Evolutionary conservation across 148 eudicot species (phyloP).

Genomic region (Rhododendron molle): DNA sequence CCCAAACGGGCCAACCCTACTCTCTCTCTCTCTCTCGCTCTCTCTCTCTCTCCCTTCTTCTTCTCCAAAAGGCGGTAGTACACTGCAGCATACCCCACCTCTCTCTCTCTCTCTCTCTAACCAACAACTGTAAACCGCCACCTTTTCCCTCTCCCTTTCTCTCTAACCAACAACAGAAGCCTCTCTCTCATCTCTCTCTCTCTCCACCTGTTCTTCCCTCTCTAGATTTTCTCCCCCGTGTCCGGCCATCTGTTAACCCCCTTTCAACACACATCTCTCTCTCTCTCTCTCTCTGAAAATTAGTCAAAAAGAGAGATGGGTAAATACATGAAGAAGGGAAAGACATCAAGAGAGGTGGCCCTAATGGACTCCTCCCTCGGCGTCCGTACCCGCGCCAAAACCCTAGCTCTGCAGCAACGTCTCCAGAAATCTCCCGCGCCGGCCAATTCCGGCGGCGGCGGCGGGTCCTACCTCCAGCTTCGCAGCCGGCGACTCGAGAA

Average conservation of each 20-base stretch:
- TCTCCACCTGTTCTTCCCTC: neutral
- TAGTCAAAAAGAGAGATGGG: conserved; percentile 24
- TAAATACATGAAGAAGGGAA: conserved; percentile 29
- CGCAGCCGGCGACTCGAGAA: conserved; percentile 34
- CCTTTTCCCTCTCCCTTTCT: neutral
- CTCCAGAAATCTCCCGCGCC: conserved; percentile 8
- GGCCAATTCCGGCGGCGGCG: conserved; percentile 4
- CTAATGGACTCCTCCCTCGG: conserved; percentile 29
- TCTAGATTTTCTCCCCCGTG: neutral
- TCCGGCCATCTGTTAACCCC: neutral
- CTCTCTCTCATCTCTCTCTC: neutral
- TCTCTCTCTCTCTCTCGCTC: neutral
- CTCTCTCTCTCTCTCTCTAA: neutral
- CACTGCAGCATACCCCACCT: neutral
- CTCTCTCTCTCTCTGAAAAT: neutral
- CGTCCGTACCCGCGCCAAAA: conserved; percentile 41
- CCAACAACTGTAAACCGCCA: neutral
- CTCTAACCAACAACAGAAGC: neutral
- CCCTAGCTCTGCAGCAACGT: conserved; percentile 35
- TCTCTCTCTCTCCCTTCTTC: neutral
- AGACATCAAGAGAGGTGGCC: conserved; percentile 16
- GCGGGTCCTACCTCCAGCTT: conserved; percentile 29
- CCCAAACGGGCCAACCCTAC: neutral
- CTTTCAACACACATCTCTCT: neutral
- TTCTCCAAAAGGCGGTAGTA: neutral